Evolutionary conservation across 2,329 filamentous ascomycete genomes (phyloP), one percentile per base, ranked within the genome.

Genomic region (Pseudocercospora fijiensis): DNA sequence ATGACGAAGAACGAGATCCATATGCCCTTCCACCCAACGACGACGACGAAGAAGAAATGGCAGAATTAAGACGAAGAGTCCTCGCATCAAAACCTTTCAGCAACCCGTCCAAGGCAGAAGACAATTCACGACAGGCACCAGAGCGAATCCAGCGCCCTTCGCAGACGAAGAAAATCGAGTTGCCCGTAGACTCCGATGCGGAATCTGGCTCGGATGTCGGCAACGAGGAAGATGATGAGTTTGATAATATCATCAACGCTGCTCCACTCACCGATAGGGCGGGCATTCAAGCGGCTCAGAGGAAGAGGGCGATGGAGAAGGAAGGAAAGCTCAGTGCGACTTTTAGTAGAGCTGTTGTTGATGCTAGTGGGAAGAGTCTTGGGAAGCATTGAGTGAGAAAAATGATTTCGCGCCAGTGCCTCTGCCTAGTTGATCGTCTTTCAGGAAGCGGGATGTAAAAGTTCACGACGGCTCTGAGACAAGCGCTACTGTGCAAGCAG

Each of bases 231-330:
- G 89, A 95, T 60, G 90, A 90, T 53, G 89, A 92, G 57, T 96
- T 98, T 74, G 94, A 98, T 74, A 89, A 89, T 69, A 96, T 99
- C 76, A 96, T 97, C 73, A 87, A 93, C 70, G 94, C 95, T 0
- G 94, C 91, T 2, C 92, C 92, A 0, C 86, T 96, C 18, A 97
- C 93, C 0, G 94, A 97, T 75, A 86, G 89, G 60, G 90, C 90
- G 11, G 94, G 94, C 0, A 88, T 90, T 51, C 79, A 83, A 45
- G 84, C 86, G 1, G 87, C 86, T 69, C 83, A 89, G 75, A 80
- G 83, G 58, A 81, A 83, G 65, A 82, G 79, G 55, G 78, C 76
- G 45, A 81, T 82, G 65, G 81, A 84, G 62, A 78, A 77, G 24
- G 73, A 80, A 24, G 73, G 74, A 16, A 73, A 73, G 63, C 61